phyloP scores from a whole-genome alignment of 768 basidiomycete species.

The Lactarius sanguifluus region DNA sequence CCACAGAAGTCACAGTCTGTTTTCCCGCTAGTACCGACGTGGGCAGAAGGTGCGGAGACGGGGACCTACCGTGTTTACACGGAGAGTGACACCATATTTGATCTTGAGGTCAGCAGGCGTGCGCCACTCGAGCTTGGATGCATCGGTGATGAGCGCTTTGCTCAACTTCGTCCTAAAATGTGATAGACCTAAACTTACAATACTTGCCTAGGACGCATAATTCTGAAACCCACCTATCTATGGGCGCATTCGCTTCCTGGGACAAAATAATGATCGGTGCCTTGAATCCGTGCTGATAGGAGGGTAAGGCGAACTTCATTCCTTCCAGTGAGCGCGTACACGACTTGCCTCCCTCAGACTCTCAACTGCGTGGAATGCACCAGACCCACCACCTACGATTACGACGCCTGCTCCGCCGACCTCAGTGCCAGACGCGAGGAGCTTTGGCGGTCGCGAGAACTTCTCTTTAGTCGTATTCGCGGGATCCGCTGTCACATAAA shows the following conservation, averaged over 20 bases:
- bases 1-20: slow-evolving; percentile 72
- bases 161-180: slow-evolving; percentile 75
- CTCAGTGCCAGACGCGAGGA: slow-evolving; percentile 48
- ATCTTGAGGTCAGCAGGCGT: slow-evolving; percentile 72
- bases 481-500: slow-evolving; percentile 71
- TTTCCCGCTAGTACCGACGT: slow-evolving; percentile 10
- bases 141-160: slow-evolving; percentile 78
- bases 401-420: slow-evolving; percentile 65
- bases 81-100: slow-evolving; percentile 67
- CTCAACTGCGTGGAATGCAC: slow-evolving; percentile 72
- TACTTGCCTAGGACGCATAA: not conserved
- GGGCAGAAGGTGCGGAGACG: slow-evolving; percentile 13
- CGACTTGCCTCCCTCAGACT: slow-evolving; percentile 71
- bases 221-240: slow-evolving; percentile 61
- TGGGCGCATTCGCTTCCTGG: slow-evolving; percentile 77
- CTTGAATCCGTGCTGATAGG: slow-evolving; percentile 65
- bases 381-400: slow-evolving; percentile 85
- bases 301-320: slow-evolving; percentile 6
- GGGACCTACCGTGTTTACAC: slow-evolving; percentile 53
- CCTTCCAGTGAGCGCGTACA: not conserved
- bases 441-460: slow-evolving; percentile 58
- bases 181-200: slow-evolving; percentile 3
- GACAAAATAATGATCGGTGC: slow-evolving; percentile 77
- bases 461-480: slow-evolving; percentile 64
- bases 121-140: slow-evolving; percentile 74